Conservation (phyloP, 164 flowering plant genomes). For the Vitis vinifera region DNA sequence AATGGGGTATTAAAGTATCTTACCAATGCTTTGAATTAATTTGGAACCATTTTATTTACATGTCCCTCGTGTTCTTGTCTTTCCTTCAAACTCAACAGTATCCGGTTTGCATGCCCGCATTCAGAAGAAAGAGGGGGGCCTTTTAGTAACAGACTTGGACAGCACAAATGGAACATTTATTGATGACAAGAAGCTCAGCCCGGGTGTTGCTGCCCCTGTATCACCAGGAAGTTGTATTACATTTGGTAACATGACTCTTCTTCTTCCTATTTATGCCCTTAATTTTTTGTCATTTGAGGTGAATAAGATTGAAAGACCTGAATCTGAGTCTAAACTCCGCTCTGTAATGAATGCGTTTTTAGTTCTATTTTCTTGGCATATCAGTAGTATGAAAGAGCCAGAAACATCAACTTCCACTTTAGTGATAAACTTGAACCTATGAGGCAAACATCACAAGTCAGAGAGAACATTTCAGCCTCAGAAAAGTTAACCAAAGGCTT, state of each 20-base stretch:
- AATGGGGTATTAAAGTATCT: too few species aligned
- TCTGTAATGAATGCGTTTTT: too few species aligned
- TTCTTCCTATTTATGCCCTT: background rate
- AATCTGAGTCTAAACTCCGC: background rate
- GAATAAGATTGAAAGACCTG: background rate
- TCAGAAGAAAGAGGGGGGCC: conserved; percentile 58
- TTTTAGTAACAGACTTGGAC: conserved; percentile 71
- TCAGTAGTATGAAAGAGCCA: too few species aligned
- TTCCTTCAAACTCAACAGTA: conserved; percentile 31
- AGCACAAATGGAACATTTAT: conserved; percentile 92
- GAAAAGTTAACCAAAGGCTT: too few species aligned
- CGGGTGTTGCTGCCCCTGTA: conserved; percentile 51
- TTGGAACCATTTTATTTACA: too few species aligned
- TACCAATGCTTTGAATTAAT: too few species aligned
- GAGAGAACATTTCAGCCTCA: too few species aligned
- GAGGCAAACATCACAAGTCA: too few species aligned
- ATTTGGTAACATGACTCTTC: conserved; percentile 49
- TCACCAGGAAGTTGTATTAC: conserved; percentile 62
- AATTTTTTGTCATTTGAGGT: background rate
- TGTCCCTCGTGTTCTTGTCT: background rate
- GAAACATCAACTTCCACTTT: too few species aligned
- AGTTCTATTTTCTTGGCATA: too few species aligned
- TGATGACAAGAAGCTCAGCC: conserved; percentile 51
- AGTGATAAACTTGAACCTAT: too few species aligned
- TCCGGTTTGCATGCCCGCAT: conserved; percentile 80